Conservation (phyloP, 768 basidiomycete species). For the Tricholoma matsutake region DNA sequence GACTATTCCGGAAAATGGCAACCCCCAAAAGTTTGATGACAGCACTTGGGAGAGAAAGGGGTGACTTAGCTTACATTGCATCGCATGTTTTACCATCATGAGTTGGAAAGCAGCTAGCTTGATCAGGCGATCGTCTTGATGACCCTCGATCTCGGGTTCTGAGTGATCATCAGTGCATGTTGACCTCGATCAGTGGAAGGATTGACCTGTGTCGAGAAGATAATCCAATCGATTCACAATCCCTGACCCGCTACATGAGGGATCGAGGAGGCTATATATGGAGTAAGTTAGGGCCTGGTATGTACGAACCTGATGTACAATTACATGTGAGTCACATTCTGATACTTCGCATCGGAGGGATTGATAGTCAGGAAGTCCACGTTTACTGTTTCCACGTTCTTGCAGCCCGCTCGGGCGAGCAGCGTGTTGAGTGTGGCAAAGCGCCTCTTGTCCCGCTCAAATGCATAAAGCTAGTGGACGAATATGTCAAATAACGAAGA, state of each 20-base stretch:
- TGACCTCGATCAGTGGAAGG: conserved; percentile 2
- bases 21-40: conserved; percentile 2
- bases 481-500: neutral
- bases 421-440: conserved; percentile 83
- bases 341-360: conserved; percentile 61
- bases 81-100: conserved; percentile 89
- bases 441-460: conserved; percentile 82
- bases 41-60: conserved; percentile 3
- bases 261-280: conserved; percentile 74
- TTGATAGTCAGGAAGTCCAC: conserved; percentile 83
- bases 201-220: conserved; percentile 69
- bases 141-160: conserved; percentile 59
- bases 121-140: conserved; percentile 65
- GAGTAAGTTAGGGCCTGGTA: conserved; percentile 1
- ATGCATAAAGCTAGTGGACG: conserved; percentile 65
- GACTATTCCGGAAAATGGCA: conserved; percentile 44
- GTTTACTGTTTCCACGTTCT: conserved; percentile 73
- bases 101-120: conserved; percentile 89
- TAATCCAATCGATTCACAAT: conserved; percentile 89
- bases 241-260: conserved; percentile 94
- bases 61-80: conserved; percentile 67
- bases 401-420: conserved; percentile 81
- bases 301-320: conserved; percentile 21
- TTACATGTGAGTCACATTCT: conserved; percentile 82
- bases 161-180: conserved; percentile 7